Evolutionary conservation across 768 basidiomycete species (phyloP).

Genomic region (Mycena polygramma): DNA sequence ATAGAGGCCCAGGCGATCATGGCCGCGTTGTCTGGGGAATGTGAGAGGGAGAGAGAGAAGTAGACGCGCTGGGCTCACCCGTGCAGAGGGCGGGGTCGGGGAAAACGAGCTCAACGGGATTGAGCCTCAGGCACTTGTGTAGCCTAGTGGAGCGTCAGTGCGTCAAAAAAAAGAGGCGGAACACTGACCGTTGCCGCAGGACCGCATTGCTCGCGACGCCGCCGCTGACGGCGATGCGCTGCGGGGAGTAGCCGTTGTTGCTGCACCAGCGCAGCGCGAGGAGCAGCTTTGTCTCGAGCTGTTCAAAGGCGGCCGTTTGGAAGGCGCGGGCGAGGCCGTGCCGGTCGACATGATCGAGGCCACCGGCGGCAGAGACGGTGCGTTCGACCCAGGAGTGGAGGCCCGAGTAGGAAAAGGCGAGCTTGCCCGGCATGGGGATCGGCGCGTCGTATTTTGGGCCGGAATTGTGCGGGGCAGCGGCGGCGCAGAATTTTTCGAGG

Average conservation of each 20-base stretch:
- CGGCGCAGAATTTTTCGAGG: constrained; percentile 77
- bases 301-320: constrained; percentile 76
- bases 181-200: constrained; percentile 72
- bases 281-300: constrained; percentile 81
- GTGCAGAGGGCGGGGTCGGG: constrained; percentile 89
- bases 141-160: constrained; percentile 43
- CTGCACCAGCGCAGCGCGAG: constrained; percentile 64
- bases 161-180: not conserved
- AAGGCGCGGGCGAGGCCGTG: constrained; percentile 76
- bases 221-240: constrained; percentile 85
- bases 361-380: constrained; percentile 59
- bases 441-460: constrained; percentile 49
- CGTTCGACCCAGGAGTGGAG: constrained; percentile 80
- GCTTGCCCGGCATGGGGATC: constrained; percentile 63
- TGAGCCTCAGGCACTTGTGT: constrained; percentile 39
- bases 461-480: constrained; percentile 43
- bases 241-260: constrained; percentile 57
- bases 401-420: constrained; percentile 85
- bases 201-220: constrained; percentile 92
- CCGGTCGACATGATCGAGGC: constrained; percentile 58
- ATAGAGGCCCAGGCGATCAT: constrained; percentile 98
- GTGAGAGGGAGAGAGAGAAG: constrained; percentile 3
- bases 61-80: constrained; percentile 57
- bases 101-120: constrained; percentile 66
- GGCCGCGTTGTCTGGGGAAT: constrained; percentile 85